Evolutionary conservation across 2,329 filamentous ascomycete genomes (phyloP).

Genomic region (Fusarium protoensiforme): DNA sequence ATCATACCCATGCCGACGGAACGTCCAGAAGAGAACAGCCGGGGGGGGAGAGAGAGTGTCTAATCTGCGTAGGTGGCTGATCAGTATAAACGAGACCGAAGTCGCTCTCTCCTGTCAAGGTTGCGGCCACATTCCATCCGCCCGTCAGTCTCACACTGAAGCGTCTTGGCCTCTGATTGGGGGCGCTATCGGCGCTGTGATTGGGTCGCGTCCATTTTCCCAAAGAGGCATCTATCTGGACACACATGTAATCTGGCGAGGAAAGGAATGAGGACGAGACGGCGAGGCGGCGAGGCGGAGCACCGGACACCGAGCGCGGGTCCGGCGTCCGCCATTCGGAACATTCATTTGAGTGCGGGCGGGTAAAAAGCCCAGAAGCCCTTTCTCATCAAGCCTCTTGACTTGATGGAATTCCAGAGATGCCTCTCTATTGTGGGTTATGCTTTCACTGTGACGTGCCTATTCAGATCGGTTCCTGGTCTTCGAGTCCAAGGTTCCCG

Average conservation of each 20-base stretch:
- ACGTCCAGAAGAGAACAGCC: constrained; percentile 21
- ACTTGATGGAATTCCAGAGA: constrained; percentile 5
- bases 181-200: neutral
- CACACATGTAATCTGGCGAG: neutral
- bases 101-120: neutral
- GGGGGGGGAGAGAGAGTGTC: neutral
- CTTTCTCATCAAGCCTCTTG: neutral
- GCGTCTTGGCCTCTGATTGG: neutral
- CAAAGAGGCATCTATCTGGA: neutral
- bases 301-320: neutral
- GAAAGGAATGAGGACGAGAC: neutral
- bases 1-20: constrained; percentile 9
- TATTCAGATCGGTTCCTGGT: neutral
- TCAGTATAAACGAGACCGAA: neutral
- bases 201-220: neutral
- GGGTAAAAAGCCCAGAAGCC: neutral
- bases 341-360: neutral
- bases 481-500: neutral
- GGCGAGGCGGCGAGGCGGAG: constrained; percentile 9
- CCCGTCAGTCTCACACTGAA: neutral
- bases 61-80: constrained; percentile 7
- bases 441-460: constrained; percentile 9
- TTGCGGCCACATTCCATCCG: constrained; percentile 22
- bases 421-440: neutral
- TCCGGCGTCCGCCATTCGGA: neutral